Evolutionary conservation across 768 basidiomycete genomes (phyloP), one percentile per base, ranked within the genome.

Genomic region (Gymnopilus junonius): DNA sequence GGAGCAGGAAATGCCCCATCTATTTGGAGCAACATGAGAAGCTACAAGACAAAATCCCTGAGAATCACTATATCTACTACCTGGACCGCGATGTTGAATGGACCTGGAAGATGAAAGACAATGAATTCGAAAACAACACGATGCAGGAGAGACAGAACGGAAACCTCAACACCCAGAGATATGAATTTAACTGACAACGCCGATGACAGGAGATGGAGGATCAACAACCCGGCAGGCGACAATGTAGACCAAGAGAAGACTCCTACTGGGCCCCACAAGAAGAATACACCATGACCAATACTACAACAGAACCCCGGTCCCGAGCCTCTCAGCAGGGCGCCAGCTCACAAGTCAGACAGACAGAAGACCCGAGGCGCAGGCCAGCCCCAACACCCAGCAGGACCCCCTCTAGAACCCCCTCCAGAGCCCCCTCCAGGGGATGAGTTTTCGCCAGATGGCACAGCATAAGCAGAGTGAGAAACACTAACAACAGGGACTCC

Each of bases 1-100:
- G 64, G 64, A 58, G 56, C 56, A 48, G 56, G 20, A 14, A 53
- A 17, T 63, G 62, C 56, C 62, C 62, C 17, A 54, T 53, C 35
- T 63, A 27, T 56, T 23, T 63, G 2, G 7, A 42, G 2, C 25
- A 63, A 15, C 39, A 43, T n/a, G 11, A 5, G 2, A 34, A 21
- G 34, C 14, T 63, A 11, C 1, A 56, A 8, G 55, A 63, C 17
- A 63, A 27, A 21, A 42, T 27, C 46, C 62, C 62, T 6, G 62
- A 63, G 32, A 63, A 63, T 25, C 62, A 63, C 37, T 58, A 23
- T 25, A 27, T 34, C 5, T 63, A 37, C 37, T 63, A 58, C 48
- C 62, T 46, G 4, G 45, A 11, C 11, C 8, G 32, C 21, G n/a
- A 37, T 27, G 25, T 21, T 4, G 20, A 17, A 10, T 58, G 62